A percentile compares a stretch with the other conserved stretches of the same genome.
phyloP scores from a whole-genome alignment of 2,329 filamentous ascomycete species.

The Hypoxylon sp. region DNA sequence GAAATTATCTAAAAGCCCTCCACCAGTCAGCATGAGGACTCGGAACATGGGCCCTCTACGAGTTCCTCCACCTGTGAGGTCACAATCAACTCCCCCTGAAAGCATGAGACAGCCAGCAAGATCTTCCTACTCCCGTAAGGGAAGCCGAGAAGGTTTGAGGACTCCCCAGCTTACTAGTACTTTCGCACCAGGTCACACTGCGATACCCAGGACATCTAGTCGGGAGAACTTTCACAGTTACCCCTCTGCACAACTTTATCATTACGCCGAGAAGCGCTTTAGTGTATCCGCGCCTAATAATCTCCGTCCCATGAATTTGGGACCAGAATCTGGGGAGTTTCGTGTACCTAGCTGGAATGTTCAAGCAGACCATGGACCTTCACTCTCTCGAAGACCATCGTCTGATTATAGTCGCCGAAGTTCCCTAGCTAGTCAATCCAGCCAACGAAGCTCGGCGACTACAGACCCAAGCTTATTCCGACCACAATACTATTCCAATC shows the following conservation, averaged over 20 bases:
- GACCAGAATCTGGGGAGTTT: conserved; percentile 29
- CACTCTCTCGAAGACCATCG: conserved; percentile 49
- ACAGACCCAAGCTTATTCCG: conserved; percentile 38
- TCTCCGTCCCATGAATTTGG: conserved; percentile 46
- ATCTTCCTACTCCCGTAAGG: conserved; percentile 48
- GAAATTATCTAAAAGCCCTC: conserved; percentile 56
- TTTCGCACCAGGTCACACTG: conserved; percentile 4
- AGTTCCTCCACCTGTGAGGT: conserved; percentile 56
- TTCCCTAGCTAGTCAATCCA: conserved; percentile 54
- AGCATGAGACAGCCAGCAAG: conserved; percentile 30
- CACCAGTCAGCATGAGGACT: conserved; percentile 62
- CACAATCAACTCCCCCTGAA: conserved; percentile 56
- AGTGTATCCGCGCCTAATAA: conserved; percentile 49
- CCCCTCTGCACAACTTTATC: conserved; percentile 35
- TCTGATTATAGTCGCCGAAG: conserved; percentile 52
- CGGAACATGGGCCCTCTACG: conserved; percentile 55
- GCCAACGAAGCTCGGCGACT: conserved; percentile 42
- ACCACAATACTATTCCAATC: conserved; percentile 25
- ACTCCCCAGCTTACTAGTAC: conserved; percentile 29
- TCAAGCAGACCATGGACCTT: conserved; percentile 50
- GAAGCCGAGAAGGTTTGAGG: conserved; percentile 53
- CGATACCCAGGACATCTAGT: conserved; percentile 37
- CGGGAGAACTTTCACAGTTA: conserved; percentile 45
- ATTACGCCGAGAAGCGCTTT: conserved; percentile 41
- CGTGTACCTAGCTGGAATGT: conserved; percentile 51